Conservation (phyloP, 805 yeast species). For the Yarrowia sp. region DNA sequence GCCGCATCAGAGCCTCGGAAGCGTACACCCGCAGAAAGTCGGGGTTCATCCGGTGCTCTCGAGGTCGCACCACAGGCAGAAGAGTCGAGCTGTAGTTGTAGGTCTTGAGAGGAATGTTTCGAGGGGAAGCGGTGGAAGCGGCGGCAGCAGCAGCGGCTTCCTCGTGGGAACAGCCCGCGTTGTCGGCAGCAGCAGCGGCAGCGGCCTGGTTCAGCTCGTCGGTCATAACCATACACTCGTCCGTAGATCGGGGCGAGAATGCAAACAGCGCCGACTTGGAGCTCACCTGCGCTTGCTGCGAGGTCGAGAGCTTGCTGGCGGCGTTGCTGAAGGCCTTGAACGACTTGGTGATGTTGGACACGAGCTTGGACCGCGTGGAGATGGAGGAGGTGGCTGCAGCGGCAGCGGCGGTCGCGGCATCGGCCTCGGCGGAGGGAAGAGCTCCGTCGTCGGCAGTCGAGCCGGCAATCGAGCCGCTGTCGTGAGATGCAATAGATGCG, state of each 20-base stretch:
- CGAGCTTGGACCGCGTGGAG: conserved; percentile 29
- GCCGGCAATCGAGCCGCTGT: background rate
- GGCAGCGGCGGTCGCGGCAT: background rate
- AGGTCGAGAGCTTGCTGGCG: conserved; percentile 32
- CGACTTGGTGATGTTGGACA: conserved; percentile 33
- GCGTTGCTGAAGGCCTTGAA: conserved; percentile 31
- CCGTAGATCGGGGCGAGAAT: conserved; percentile 34
- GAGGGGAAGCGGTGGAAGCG: background rate
- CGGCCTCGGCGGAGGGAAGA: background rate
- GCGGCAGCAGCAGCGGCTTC: background rate
- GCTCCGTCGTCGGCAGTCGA: background rate
- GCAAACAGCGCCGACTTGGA: conserved; percentile 31
- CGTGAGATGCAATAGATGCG: conserved; percentile 9
- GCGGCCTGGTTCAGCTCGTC: conserved; percentile 7
- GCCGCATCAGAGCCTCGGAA: conserved; percentile 39
- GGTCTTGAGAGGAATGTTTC: conserved; percentile 34
- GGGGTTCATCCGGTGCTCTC: conserved; percentile 39
- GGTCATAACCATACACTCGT: conserved; percentile 30
- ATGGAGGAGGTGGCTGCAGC: background rate
- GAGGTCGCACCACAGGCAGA: conserved; percentile 36
- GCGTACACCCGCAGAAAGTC: conserved; percentile 40
- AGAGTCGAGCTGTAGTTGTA: conserved; percentile 37
- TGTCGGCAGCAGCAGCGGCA: conserved; percentile 4
- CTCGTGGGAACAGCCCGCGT: background rate
- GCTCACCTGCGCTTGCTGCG: conserved; percentile 32